A percentile compares a stretch with the other conserved stretches of the same genome.
Conservation (phyloP, 345 rosid genomes). For the Barbarea vulgaris region DNA sequence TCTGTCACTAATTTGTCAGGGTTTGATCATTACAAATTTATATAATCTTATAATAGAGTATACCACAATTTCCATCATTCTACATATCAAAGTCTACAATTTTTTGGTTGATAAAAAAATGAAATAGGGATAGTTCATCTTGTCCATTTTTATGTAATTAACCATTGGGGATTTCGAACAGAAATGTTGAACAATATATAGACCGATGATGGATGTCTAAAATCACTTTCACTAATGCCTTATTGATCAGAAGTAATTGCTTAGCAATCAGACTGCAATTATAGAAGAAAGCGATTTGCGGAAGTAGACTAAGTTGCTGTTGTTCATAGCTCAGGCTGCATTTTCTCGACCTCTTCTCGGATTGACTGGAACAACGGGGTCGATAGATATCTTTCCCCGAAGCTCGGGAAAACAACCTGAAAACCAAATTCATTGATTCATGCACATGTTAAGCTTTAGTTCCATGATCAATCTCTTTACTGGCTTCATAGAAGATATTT, state of each 20-base stretch:
- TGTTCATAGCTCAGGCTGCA: conserved; percentile 69
- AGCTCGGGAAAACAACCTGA: conserved; percentile 96
- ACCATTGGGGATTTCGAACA: neutral
- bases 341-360: conserved; percentile 83
- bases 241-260: conserved; percentile 13
- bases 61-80: neutral
- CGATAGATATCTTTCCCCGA: conserved; percentile 89
- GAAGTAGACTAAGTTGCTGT: neutral
- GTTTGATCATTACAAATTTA: neutral
- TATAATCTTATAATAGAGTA: neutral
- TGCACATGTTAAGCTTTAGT: neutral
- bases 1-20: neutral
- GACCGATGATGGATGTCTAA: neutral
- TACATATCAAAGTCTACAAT: neutral
- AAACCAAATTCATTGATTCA: neutral
- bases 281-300: neutral
- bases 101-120: neutral
- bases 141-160: neutral
- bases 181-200: conserved; percentile 17
- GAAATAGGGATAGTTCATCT: neutral
- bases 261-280: conserved; percentile 8
- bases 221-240: conserved; percentile 5
- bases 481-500: conserved; percentile 1
- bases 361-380: conserved; percentile 89
- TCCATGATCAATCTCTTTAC: neutral